Evolutionary conservation across 192 early-diverging fungal species (phyloP).

Genomic region (Chytriomyces sp.): DNA sequence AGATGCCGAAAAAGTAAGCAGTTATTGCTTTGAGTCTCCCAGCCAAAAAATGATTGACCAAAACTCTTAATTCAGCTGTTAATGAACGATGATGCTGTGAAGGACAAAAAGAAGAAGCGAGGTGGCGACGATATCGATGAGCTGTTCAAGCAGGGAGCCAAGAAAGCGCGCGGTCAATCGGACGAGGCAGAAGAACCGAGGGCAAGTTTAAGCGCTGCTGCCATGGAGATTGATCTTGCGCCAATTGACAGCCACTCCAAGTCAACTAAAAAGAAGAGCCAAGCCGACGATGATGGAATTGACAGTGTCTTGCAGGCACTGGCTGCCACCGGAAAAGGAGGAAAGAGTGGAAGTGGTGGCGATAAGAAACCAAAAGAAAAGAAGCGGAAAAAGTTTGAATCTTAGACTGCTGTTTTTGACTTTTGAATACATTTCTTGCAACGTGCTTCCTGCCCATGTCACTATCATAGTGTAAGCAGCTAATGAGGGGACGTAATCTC

Average conservation of each 20-base stretch:
- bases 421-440: not conserved
- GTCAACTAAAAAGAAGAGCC: not conserved
- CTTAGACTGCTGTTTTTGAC: not conserved
- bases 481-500: no score
- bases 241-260: not conserved
- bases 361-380: conserved; percentile 18
- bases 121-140: conserved; percentile 16
- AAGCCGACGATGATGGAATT: conserved; percentile 51
- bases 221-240: conserved; percentile 6
- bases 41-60: no score
- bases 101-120: conserved; percentile 55
- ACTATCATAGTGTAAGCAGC: no score
- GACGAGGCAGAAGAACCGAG: conserved; percentile 18
- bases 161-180: not conserved
- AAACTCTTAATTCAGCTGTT: not conserved
- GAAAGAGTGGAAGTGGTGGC: conserved; percentile 1
- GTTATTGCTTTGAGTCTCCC: no score
- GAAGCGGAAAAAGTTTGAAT: conserved; percentile 24
- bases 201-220: not conserved
- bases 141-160: not conserved
- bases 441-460: no score
- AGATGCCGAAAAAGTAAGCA: not conserved
- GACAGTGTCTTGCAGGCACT: conserved; percentile 61
- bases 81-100: conserved; percentile 36
- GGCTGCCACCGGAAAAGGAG: conserved; percentile 45